Evolutionary conservation across 2,329 filamentous ascomycete species (phyloP).

Genomic region (Grosmannia serpens): DNA sequence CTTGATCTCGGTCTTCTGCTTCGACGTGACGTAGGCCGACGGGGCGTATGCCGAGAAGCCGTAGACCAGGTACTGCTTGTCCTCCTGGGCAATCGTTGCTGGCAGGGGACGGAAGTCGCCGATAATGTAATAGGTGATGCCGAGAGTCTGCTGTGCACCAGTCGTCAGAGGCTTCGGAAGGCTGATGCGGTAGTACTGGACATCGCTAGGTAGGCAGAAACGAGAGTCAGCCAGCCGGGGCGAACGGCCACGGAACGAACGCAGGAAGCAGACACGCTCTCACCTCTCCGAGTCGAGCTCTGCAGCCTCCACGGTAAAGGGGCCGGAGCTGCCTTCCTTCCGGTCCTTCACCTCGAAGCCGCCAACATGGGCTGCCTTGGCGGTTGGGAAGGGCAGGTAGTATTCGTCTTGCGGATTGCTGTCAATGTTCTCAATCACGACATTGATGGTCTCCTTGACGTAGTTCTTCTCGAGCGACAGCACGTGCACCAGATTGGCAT

Average conservation of each 20-base stretch:
- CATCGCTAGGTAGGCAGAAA: conserved; percentile 36
- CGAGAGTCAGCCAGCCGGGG: conserved; percentile 1
- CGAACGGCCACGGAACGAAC: neutral
- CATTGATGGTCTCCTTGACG: conserved; percentile 80
- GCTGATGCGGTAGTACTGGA: conserved; percentile 75
- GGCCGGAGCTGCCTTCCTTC: conserved; percentile 57
- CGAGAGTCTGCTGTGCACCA: conserved; percentile 70
- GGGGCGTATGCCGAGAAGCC: conserved; percentile 75
- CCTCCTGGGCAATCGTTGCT: conserved; percentile 68
- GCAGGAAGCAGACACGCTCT: conserved; percentile 12
- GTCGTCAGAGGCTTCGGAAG: conserved; percentile 66
- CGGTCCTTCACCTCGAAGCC: conserved; percentile 88
- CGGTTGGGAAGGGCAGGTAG: conserved; percentile 74
- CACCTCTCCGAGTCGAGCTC: conserved; percentile 52
- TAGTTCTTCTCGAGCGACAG: conserved; percentile 92
- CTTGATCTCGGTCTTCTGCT: conserved; percentile 97
- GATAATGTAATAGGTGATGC: conserved; percentile 74
- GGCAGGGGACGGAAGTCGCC: conserved; percentile 73
- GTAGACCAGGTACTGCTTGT: conserved; percentile 78
- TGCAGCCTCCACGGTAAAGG: conserved; percentile 59
- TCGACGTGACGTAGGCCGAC: conserved; percentile 72
- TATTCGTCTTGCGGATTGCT: conserved; percentile 75
- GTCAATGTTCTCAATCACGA: conserved; percentile 84
- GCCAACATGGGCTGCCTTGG: conserved; percentile 65
- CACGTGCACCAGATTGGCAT: conserved; percentile 79